Evolutionary conservation across 2,329 filamentous ascomycete species (phyloP).

Genomic region (Pyrenochaeta sp.): DNA sequence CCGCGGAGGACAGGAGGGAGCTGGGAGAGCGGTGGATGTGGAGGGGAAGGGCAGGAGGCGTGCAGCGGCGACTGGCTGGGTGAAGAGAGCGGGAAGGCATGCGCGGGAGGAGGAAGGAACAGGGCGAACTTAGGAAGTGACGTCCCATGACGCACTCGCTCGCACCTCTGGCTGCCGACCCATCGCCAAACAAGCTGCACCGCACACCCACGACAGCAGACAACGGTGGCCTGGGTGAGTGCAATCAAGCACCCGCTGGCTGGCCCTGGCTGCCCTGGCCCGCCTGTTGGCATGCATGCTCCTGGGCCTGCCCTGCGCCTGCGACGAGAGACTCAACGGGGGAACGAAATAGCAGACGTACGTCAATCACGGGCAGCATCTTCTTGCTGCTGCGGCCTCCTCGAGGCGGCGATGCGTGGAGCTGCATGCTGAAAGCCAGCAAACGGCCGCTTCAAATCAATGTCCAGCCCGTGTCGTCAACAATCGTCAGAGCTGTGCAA

Average conservation of each 20-base stretch:
- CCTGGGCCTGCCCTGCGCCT: too few relatives aligned
- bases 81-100: constrained; percentile 31
- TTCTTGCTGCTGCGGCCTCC: constrained; percentile 29
- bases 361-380: constrained; percentile 44
- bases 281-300: too few relatives aligned
- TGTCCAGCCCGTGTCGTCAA: too few relatives aligned
- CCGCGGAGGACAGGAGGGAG: constrained; percentile 21
- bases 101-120: constrained; percentile 22
- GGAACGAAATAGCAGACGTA: too few relatives aligned
- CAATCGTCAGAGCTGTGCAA: too few relatives aligned
- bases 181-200: constrained; percentile 30
- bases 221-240: constrained; percentile 1
- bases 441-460: too few relatives aligned
- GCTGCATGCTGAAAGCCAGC: constrained; percentile 21
- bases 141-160: constrained; percentile 23
- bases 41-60: constrained; percentile 12
- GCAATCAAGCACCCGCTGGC: too few relatives aligned
- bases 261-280: too few relatives aligned
- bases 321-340: too few relatives aligned
- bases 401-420: constrained; percentile 19
- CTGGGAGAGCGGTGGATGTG: constrained; percentile 15
- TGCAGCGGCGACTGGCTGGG: constrained; percentile 22
- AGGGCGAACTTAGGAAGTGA: constrained; percentile 14
- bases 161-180: constrained; percentile 26
- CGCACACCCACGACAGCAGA: constrained; percentile 8